Evolutionary conservation across 2,329 filamentous ascomycete species (phyloP).

Genomic region (Aspergillus pseudoterreus): DNA sequence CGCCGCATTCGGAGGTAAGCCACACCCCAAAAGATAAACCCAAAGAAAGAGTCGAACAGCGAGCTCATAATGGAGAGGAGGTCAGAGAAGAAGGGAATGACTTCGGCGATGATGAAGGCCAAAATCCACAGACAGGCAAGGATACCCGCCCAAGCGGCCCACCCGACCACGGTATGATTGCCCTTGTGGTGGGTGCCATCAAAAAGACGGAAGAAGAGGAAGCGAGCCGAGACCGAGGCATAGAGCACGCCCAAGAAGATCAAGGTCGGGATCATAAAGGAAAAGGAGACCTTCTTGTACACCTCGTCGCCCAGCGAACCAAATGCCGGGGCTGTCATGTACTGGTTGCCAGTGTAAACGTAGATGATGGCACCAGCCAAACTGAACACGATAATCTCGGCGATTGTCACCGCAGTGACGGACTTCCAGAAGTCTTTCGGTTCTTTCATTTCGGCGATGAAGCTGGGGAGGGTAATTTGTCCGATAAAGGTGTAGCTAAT

Average conservation of each 20-base stretch:
- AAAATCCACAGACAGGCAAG: constrained; percentile 65
- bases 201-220: constrained; percentile 89
- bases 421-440: constrained; percentile 86
- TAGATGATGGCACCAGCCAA: constrained; percentile 78
- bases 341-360: constrained; percentile 83
- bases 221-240: constrained; percentile 82
- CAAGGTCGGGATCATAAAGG: constrained; percentile 92
- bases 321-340: constrained; percentile 83
- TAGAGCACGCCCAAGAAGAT: constrained; percentile 91
- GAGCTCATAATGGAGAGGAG: constrained; percentile 57
- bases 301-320: constrained; percentile 70
- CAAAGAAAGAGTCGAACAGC: constrained; percentile 74
- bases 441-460: constrained; percentile 89
- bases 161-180: constrained; percentile 76
- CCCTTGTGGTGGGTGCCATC: constrained; percentile 74
- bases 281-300: constrained; percentile 86
- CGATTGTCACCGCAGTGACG: constrained; percentile 84
- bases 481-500: constrained; percentile 96
- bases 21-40: constrained; percentile 78
- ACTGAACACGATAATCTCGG: constrained; percentile 81
- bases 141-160: constrained; percentile 73
- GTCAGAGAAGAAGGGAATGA: constrained; percentile 90
- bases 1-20: constrained; percentile 45
- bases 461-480: constrained; percentile 88
- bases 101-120: constrained; percentile 88